A percentile compares a stretch with the other conserved stretches of the same genome.
Conservation (phyloP, 1,284 basidiomycete genomes). For the Gymnopus androsaceus region DNA sequence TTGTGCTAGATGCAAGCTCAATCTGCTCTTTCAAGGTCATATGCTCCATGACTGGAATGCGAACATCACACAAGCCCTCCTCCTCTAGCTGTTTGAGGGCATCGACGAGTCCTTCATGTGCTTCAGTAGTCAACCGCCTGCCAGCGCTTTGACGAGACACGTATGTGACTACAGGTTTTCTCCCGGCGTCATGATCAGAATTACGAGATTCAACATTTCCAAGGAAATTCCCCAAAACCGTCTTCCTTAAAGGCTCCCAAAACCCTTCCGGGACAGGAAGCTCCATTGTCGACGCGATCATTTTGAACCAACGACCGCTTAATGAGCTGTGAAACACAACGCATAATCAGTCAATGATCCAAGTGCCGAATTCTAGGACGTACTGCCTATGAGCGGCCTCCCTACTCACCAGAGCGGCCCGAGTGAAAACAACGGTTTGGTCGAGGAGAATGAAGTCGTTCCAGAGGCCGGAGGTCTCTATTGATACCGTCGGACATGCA, state of each 20-base stretch:
- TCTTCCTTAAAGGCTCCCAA: slow-evolving; percentile 38
- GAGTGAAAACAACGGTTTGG: slow-evolving; percentile 37
- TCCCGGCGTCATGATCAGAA: not conserved
- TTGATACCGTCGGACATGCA: slow-evolving; percentile 35
- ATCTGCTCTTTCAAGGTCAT: slow-evolving; percentile 36
- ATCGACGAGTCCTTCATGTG: slow-evolving; percentile 32
- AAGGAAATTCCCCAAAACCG: slow-evolving; percentile 34
- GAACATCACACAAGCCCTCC: slow-evolving; percentile 36
- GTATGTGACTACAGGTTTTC: slow-evolving; percentile 39
- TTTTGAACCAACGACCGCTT: slow-evolving; percentile 38
- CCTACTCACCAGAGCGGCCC: slow-evolving; percentile 36
- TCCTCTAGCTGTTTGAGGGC: slow-evolving; percentile 32
- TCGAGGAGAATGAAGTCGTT: slow-evolving; percentile 32
- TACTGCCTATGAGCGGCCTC: slow-evolving; percentile 36
- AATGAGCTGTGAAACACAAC: too few species aligned
- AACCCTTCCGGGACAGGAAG: slow-evolving; percentile 31
- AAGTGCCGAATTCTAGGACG: too few species aligned
- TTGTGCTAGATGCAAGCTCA: slow-evolving; percentile 35
- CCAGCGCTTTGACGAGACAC: slow-evolving; percentile 36
- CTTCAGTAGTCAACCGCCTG: slow-evolving; percentile 32
- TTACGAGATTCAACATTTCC: slow-evolving; percentile 17
- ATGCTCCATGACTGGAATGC: slow-evolving; percentile 36
- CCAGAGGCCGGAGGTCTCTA: slow-evolving; percentile 39
- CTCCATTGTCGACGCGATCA: slow-evolving; percentile 41
- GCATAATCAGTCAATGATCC: too few species aligned